Percentiles rank a stretch among this genome's conserved stretches.
Conservation (phyloP, 73 alveolate species). For the Paramecium biaurelia region DNA sequence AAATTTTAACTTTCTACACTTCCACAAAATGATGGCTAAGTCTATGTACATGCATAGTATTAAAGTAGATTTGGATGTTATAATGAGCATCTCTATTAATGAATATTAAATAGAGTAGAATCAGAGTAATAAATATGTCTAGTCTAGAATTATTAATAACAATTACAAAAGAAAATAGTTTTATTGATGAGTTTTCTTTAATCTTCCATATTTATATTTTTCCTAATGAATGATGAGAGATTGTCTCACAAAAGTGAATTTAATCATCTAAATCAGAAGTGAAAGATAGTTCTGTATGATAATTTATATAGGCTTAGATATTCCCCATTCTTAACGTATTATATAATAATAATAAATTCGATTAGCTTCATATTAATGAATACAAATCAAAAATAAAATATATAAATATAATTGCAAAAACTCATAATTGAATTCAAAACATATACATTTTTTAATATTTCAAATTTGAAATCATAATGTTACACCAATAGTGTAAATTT, state of each 20-base stretch:
- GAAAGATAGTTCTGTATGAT: not conserved
- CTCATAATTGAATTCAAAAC: not conserved
- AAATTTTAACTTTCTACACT: not conserved
- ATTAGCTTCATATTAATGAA: not conserved
- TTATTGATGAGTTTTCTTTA: not conserved
- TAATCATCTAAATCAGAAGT: not conserved
- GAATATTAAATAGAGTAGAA: not conserved
- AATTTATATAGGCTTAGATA: not conserved
- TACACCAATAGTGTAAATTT: too few relatives aligned
- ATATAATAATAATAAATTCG: not conserved
- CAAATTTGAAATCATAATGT: not conserved
- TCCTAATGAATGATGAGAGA: not conserved
- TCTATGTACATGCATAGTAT: not conserved
- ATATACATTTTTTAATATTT: not conserved
- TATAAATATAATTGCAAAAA: not conserved
- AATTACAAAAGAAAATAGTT: not conserved
- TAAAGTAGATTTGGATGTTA: not conserved
- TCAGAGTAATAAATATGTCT: not conserved
- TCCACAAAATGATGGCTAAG: constrained; percentile 7
- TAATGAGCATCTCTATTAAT: not conserved
- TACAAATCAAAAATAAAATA: not conserved
- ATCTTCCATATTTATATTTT: not conserved
- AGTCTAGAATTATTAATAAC: not conserved
- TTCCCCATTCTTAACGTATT: constrained; percentile 6
- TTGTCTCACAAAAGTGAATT: not conserved